Evolutionary conservation across 768 basidiomycete species (phyloP).

Genomic region (Pulveroboletus frians): DNA sequence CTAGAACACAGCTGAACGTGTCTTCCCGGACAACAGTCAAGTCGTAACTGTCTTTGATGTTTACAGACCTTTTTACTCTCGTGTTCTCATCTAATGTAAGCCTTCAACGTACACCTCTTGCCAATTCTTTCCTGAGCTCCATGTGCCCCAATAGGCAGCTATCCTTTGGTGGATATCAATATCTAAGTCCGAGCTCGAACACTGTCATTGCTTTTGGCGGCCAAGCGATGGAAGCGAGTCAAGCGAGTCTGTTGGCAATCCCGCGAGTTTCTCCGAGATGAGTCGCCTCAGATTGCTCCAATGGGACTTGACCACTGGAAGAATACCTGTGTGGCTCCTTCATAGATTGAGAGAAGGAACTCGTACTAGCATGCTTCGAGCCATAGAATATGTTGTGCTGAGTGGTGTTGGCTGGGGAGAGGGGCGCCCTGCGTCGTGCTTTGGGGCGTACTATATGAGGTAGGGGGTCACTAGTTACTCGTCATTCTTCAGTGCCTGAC

Average conservation of each 20-base stretch:
- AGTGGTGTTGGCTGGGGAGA: slow-evolving; percentile 30
- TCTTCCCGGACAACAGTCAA: slow-evolving; percentile 15
- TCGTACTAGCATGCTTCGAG: slow-evolving; percentile 36
- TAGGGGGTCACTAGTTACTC: slow-evolving; percentile 41
- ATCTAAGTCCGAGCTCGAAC: slow-evolving; percentile 36
- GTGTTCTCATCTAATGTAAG: slow-evolving; percentile 33
- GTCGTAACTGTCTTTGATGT: background rate
- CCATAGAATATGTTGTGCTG: slow-evolving; percentile 42
- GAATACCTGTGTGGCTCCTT: slow-evolving; percentile 35
- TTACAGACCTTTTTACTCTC: background rate
- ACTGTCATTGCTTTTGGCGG: slow-evolving; percentile 33
- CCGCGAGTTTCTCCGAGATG: slow-evolving; percentile 37
- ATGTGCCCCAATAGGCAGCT: slow-evolving; percentile 39
- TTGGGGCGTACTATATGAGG: slow-evolving; percentile 37
- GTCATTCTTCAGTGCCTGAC: slow-evolving; percentile 30
- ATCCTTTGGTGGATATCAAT: slow-evolving; percentile 36
- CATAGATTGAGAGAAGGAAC: slow-evolving; percentile 38
- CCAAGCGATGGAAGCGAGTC: slow-evolving; percentile 38
- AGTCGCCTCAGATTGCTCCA: slow-evolving; percentile 36
- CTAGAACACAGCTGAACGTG: slow-evolving; percentile 39
- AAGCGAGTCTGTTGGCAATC: slow-evolving; percentile 40
- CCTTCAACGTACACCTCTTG: slow-evolving; percentile 39
- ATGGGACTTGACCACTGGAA: slow-evolving; percentile 34
- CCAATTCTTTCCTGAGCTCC: slow-evolving; percentile 44
- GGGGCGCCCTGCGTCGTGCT: slow-evolving; percentile 32